These are phyloP conservation scores for Wallacemonas sp. DNA, from an alignment of 208 protist genomes.

Conservation along the genomic window DNA sequence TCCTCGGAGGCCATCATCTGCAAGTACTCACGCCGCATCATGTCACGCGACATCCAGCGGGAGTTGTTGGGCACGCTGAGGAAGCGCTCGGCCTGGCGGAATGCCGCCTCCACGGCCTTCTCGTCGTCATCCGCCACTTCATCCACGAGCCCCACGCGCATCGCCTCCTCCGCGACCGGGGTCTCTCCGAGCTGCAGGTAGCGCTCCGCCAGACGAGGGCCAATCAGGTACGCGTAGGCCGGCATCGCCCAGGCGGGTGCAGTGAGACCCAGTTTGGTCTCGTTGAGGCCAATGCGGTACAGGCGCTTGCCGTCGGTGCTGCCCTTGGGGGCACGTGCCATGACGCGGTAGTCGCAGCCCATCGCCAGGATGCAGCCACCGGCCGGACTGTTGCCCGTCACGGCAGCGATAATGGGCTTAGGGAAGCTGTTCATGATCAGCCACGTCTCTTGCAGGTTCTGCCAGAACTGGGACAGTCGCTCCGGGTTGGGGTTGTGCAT, in stretches of 20 bases:
- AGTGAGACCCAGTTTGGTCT: conserved; percentile 73
- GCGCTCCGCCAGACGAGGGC: conserved; percentile 60
- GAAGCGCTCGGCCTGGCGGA: conserved; percentile 63
- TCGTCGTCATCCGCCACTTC: conserved; percentile 54
- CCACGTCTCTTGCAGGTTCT: conserved; percentile 78
- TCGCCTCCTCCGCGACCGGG: conserved; percentile 63
- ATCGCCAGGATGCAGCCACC: conserved; percentile 79
- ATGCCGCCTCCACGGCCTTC: conserved; percentile 37
- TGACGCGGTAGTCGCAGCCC: conserved; percentile 81
- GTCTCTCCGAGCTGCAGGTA: conserved; percentile 83
- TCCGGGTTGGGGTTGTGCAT: conserved; percentile 70
- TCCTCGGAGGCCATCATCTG: conserved; percentile 71
- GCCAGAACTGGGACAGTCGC: conserved; percentile 65
- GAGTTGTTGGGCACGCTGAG: conserved; percentile 62
- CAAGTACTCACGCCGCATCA: conserved; percentile 78
- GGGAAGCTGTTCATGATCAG: conserved; percentile 82
- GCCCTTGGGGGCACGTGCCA: conserved; percentile 56
- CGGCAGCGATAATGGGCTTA: conserved; percentile 75
- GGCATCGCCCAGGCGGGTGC: conserved; percentile 75
- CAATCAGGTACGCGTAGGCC: conserved; percentile 70
- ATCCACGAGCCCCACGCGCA: conserved; percentile 65
- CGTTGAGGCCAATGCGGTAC: conserved; percentile 84
- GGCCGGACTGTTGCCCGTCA: conserved; percentile 73
- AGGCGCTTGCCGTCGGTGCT: conserved; percentile 34
- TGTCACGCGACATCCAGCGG: conserved; percentile 80